Percentiles rank a stretch among this genome's conserved stretches.
Conservation (phyloP, 257 asterid genomes). For the Nicotiana paniculata region DNA sequence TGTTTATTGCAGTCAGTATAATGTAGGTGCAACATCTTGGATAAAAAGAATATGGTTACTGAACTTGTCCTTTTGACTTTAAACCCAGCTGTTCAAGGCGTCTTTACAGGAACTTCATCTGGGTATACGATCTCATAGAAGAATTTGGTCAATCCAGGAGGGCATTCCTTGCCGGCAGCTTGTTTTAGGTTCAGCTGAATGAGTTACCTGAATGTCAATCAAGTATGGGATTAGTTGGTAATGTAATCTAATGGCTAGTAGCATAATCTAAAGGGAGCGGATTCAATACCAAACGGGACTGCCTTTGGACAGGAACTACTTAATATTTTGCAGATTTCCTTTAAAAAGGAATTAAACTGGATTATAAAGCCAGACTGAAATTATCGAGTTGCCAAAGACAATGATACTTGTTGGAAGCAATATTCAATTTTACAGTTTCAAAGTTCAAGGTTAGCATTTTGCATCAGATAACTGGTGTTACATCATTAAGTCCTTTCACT, state of each 20-base stretch:
- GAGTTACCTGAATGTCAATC: background rate
- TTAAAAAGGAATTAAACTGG: background rate
- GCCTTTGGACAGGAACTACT: background rate
- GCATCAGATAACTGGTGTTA: background rate
- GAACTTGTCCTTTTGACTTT: background rate
- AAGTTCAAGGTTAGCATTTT: background rate
- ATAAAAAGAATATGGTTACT: background rate
- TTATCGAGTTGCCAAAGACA: background rate
- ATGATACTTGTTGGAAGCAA: background rate
- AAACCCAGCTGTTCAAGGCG: background rate
- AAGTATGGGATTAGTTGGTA: background rate
- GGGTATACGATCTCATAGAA: background rate
- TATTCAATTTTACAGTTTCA: background rate
- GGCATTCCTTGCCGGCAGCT: constrained; percentile 1
- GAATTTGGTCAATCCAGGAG: background rate
- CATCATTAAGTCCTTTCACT: background rate
- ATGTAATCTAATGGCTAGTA: background rate
- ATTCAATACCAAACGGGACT: background rate
- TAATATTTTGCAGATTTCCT: background rate
- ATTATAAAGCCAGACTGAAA: background rate
- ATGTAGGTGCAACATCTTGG: background rate
- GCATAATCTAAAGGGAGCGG: background rate
- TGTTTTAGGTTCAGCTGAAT: constrained; percentile 5
- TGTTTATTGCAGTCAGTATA: background rate
- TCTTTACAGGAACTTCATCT: background rate